Percentiles rank a stretch among this genome's conserved stretches.
These are phyloP conservation scores for Penicillium coprophilum DNA, from an alignment of 495 filamentous ascomycete genomes.

Conservation along the genomic window DNA sequence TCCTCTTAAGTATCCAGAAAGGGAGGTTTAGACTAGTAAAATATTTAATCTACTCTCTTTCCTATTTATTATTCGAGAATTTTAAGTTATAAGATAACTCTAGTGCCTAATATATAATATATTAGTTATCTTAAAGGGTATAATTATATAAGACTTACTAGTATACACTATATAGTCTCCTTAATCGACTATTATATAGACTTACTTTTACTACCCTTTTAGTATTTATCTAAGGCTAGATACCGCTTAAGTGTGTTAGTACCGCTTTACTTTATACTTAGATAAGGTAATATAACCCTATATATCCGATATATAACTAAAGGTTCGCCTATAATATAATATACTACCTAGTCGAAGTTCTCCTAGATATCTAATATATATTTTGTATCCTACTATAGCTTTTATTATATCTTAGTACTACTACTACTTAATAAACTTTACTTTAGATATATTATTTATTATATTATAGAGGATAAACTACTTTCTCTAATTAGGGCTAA, in stretches of 20 bases:
- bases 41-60: neutral
- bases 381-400: slow-evolving; percentile 3
- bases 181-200: slow-evolving; percentile 3
- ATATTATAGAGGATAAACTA: neutral
- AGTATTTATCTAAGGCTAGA: slow-evolving; percentile 1
- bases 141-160: neutral
- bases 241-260: neutral
- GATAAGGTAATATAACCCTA: neutral
- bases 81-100: too few relatives aligned
- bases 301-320: slow-evolving; percentile 1
- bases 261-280: neutral
- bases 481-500: neutral
- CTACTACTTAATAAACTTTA: slow-evolving; percentile 2
- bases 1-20: neutral
- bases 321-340: slow-evolving; percentile 5
- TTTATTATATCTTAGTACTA: slow-evolving; percentile 1
- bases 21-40: neutral
- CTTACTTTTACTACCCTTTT: neutral
- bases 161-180: neutral
- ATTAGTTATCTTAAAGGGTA: too few relatives aligned
- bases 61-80: too few relatives aligned
- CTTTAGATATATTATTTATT: slow-evolving; percentile 1
- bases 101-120: too few relatives aligned
- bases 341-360: slow-evolving; percentile 2
- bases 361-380: slow-evolving; percentile 2